phyloP scores from a whole-genome alignment of 228 moss, liverwort and hornwort genomes.

The Sphagnum magellanicum region DNA sequence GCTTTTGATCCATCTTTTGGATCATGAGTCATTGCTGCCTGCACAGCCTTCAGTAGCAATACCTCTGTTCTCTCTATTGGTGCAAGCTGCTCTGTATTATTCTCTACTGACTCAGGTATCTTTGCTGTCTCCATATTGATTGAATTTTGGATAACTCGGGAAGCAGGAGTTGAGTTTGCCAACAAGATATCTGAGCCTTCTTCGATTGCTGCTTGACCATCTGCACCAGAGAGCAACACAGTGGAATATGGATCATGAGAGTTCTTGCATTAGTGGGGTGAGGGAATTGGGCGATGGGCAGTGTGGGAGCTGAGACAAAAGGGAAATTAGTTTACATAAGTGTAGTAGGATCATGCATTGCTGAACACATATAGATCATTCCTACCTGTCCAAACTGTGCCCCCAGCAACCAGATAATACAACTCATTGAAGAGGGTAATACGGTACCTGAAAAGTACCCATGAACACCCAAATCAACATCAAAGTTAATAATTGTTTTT shows the following conservation, averaged over 20 bases:
- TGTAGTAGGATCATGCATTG: not conserved
- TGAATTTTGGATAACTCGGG: slow-evolving; percentile 13
- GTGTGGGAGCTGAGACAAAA: no score
- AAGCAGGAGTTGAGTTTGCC: slow-evolving; percentile 45
- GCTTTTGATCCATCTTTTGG: slow-evolving; percentile 35
- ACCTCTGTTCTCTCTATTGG: slow-evolving; percentile 18
- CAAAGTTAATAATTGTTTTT: not conserved
- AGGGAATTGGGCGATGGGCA: no score
- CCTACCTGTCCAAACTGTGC: slow-evolving; percentile 94
- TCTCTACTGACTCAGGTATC: slow-evolving; percentile 10
- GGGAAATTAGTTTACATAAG: not conserved
- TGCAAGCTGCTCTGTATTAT: slow-evolving; percentile 5
- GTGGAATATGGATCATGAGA: no score
- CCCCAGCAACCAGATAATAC: slow-evolving; percentile 93
- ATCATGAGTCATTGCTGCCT: slow-evolving; percentile 56
- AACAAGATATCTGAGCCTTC: slow-evolving; percentile 72
- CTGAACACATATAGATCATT: not conserved
- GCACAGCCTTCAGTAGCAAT: slow-evolving; percentile 63
- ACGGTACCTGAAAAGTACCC: slow-evolving; percentile 61
- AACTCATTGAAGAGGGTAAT: slow-evolving; percentile 94
- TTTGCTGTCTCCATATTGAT: slow-evolving; percentile 17
- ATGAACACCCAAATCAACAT: not conserved
- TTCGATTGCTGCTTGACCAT: slow-evolving; percentile 65
- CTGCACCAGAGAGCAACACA: slow-evolving; percentile 25
- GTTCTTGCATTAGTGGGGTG: no score